A percentile compares a stretch with the other conserved stretches of the same genome.
Conservation (phyloP, 1,284 basidiomycete genomes). For the Microbotryum saponariae region DNA sequence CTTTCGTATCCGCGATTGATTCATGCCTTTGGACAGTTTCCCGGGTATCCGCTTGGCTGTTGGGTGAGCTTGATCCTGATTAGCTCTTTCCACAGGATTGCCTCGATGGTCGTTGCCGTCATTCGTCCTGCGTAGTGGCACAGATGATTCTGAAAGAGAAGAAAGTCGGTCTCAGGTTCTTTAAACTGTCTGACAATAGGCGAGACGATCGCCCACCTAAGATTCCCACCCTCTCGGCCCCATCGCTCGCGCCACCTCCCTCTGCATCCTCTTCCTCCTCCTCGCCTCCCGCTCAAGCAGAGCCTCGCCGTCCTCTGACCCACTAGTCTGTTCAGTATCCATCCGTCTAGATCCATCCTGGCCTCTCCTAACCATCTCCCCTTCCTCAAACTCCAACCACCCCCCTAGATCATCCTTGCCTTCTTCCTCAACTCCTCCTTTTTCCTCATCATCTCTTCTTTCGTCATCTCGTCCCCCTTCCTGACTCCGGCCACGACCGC, state of each 20-base stretch:
- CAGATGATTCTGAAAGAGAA: too few relatives aligned
- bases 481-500: conserved; percentile 39
- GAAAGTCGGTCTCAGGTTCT: too few relatives aligned
- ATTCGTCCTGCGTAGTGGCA: too few relatives aligned
- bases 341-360: not conserved
- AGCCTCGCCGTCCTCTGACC: not conserved
- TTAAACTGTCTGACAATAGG: too few relatives aligned
- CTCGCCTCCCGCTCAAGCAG: conserved; percentile 18
- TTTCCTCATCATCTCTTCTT: conserved; percentile 16
- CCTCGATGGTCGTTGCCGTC: too few relatives aligned
- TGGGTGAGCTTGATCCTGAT: too few relatives aligned
- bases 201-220: too few relatives aligned
- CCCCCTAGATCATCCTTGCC: conserved; percentile 24
- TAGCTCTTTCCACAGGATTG: too few relatives aligned
- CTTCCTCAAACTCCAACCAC: conserved; percentile 28
- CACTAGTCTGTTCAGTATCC: not conserved
- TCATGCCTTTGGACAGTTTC: too few relatives aligned
- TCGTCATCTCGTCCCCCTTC: conserved; percentile 5
- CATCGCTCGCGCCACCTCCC: not conserved
- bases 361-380: not conserved
- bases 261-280: conserved; percentile 11
- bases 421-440: conserved; percentile 7
- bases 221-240: not conserved
- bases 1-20: too few relatives aligned
- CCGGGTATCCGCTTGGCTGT: too few relatives aligned